Conservation (phyloP, 441 rosid genomes). For the Pelargonium australe region DNA sequence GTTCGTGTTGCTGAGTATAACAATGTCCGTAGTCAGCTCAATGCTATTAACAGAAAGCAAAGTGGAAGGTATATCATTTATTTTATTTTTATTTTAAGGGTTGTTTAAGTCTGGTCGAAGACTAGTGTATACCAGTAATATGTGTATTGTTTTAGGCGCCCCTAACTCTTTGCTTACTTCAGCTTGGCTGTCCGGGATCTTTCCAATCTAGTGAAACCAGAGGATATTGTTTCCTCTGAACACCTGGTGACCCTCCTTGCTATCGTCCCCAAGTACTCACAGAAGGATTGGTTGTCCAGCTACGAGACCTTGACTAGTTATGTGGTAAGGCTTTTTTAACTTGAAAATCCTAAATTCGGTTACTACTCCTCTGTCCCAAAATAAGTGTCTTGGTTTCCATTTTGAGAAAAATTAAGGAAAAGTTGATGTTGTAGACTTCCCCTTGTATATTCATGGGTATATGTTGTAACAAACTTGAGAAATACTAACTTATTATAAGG, state of each 20-base stretch:
- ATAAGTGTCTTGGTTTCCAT: too few species aligned
- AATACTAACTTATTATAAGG: too few species aligned
- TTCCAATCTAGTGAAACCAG: slow-evolving; percentile 84
- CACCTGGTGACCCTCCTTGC: slow-evolving; percentile 83
- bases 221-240: slow-evolving; percentile 76
- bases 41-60: slow-evolving; percentile 89
- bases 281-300: slow-evolving; percentile 90
- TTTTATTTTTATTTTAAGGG: background rate
- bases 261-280: slow-evolving; percentile 83
- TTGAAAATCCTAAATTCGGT: background rate
- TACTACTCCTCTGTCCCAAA: background rate
- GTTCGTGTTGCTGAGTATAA: slow-evolving; percentile 92
- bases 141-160: slow-evolving; percentile 17
- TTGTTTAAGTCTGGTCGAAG: too few species aligned
- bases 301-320: slow-evolving; percentile 85
- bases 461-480: too few species aligned
- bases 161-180: slow-evolving; percentile 27
- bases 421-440: too few species aligned
- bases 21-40: slow-evolving; percentile 89
- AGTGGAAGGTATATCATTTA: slow-evolving; percentile 67
- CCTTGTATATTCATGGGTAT: too few species aligned
- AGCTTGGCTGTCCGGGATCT: slow-evolving; percentile 99
- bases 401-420: too few species aligned
- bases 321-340: slow-evolving; percentile 53
- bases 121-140: too few species aligned